phyloP scores from a whole-genome alignment of 2,329 filamentous ascomycete genomes.

The Penicillium oxalicum region DNA sequence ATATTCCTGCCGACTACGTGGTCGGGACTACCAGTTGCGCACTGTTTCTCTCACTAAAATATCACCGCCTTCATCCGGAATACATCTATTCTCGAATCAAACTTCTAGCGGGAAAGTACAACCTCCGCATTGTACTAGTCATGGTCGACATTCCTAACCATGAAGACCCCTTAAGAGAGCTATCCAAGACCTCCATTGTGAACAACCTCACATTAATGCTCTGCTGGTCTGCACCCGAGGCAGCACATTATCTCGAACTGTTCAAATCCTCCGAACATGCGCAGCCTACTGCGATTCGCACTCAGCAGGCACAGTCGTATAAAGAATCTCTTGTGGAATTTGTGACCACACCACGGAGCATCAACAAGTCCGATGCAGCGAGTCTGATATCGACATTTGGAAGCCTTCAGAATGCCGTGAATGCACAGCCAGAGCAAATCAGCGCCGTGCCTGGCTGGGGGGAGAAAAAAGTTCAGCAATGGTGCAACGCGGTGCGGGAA shows the following conservation, averaged over 20 bases:
- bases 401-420: constrained; percentile 77
- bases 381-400: constrained; percentile 89
- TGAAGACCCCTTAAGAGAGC: constrained; percentile 79
- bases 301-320: constrained; percentile 76
- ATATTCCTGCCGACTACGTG: constrained; percentile 92
- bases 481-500: constrained; percentile 75
- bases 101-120: constrained; percentile 76
- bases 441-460: constrained; percentile 86
- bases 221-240: constrained; percentile 91
- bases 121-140: constrained; percentile 74
- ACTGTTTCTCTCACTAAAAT: constrained; percentile 89
- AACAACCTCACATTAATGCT: constrained; percentile 89
- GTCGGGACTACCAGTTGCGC: constrained; percentile 82
- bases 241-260: constrained; percentile 85
- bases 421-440: constrained; percentile 80
- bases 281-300: constrained; percentile 72
- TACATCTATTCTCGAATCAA: constrained; percentile 95
- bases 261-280: constrained; percentile 94
- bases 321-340: constrained; percentile 86
- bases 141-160: constrained; percentile 97
- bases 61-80: constrained; percentile 93
- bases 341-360: constrained; percentile 77
- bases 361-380: constrained; percentile 93
- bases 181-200: constrained; percentile 86
- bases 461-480: constrained; percentile 85